Evolutionary conservation across 2,329 filamentous ascomycete species (phyloP), one percentile per base, ranked within the genome.

Genomic region (Neofusicoccum kwambonambiense): DNA sequence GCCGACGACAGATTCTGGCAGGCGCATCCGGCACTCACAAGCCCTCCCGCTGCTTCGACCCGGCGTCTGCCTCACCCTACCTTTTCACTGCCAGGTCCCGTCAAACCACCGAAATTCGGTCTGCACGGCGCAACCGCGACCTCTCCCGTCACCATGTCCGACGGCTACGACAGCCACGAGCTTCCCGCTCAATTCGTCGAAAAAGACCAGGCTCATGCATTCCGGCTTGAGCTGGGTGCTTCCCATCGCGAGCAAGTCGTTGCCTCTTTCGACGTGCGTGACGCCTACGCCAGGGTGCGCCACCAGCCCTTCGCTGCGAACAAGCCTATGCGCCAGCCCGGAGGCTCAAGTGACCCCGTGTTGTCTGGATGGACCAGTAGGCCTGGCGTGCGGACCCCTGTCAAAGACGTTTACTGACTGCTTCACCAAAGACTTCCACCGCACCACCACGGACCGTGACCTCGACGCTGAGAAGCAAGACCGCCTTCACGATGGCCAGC

Each of bases 401-500:
- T 4, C 12, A 13, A 8, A 2, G 1, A 12, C 13, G n/a, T 15
- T 11, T 39, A 19, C 47, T 54, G 13, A 63, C 17, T 35, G 4
- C 19, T n/a, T 22, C 1, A n/a, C 4, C 15, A 8, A 31, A 64
- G 61, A 45, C 17, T 64, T 64, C 27, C 50, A 39, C 7, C n/a
- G n/a, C 13, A 47, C 19, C 6, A 58, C 51, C 34, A 58, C 34
- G 15, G 63, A 65, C 22, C 49, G 47, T 17, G 50, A 65, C 12
- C 9, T 52, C 35, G 45, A 60, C 12, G 63, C 54, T 9, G 54
- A 57, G 34, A 22, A 44, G 31, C 50, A 37, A 9, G 63, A 51
- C 15, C 42, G 19, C 17, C 54, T 65, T n/a, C 54, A 60, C 17
- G 63, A 45, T 22, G 63, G 63, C 9, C 63, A 65, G 17, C 37